A percentile compares a stretch with the other conserved stretches of the same genome.
Evolutionary conservation across 352 stramenopile genomes (phyloP).

Genomic region (Globisporangium spiculum): DNA sequence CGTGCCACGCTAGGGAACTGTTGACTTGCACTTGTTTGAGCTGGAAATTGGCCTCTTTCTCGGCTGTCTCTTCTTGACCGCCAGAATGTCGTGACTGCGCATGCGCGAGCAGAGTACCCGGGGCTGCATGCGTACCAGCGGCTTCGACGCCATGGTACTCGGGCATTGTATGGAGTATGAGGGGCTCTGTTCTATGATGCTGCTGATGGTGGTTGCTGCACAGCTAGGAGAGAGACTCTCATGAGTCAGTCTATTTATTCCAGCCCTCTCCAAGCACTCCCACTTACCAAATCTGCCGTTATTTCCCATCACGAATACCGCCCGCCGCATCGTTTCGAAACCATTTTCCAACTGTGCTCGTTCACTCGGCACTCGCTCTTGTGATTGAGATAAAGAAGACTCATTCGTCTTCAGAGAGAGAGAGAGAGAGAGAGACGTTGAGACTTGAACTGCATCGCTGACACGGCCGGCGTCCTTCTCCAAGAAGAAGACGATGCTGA

Average conservation of each 20-base stretch:
- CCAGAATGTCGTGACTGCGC: background rate
- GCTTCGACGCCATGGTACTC: background rate
- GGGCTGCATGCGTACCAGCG: background rate
- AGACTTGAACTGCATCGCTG: background rate
- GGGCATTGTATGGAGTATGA: background rate
- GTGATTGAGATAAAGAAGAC: background rate
- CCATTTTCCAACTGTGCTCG: background rate
- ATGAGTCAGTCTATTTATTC: conserved; percentile 4
- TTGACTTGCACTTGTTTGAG: conserved; percentile 32
- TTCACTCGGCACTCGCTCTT: background rate
- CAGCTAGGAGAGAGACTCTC: background rate
- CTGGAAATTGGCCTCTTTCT: conserved; percentile 35
- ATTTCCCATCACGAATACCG: background rate
- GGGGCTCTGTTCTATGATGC: background rate
- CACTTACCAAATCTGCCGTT: background rate
- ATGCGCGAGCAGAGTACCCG: background rate
- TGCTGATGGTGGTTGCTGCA: background rate
- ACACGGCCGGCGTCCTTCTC: background rate
- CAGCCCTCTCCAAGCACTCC: background rate
- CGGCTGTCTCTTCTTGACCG: conserved; percentile 17
- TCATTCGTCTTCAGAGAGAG: background rate
- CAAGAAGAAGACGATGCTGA: conserved; percentile 38
- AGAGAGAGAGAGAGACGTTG: background rate
- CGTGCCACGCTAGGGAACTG: background rate
- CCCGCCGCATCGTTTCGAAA: conserved; percentile 4